phyloP scores from a whole-genome alignment of 768 basidiomycete genomes.

The Naganishia randhawae region DNA sequence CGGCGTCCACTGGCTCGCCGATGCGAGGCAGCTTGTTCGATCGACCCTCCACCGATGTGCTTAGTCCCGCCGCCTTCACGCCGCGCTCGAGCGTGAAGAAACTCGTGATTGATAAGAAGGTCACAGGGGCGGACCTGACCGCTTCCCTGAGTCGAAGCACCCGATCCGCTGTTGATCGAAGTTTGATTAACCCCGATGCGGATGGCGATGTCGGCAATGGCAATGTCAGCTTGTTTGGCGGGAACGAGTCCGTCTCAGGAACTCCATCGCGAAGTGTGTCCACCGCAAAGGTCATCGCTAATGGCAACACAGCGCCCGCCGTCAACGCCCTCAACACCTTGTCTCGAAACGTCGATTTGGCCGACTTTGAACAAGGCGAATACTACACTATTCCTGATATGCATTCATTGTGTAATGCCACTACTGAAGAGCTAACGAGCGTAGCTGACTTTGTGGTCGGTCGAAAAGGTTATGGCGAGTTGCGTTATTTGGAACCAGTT shows the following conservation, averaged over 20 bases:
- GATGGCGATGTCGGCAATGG: conserved; percentile 32
- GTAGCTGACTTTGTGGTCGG: conserved; percentile 79
- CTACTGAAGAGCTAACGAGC: conserved; percentile 68
- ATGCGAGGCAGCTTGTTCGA: conserved; percentile 31
- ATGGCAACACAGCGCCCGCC: neutral
- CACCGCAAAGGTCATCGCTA: neutral
- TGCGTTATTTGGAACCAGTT: conserved; percentile 69
- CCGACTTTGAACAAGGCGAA: conserved; percentile 69
- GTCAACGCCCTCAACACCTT: conserved; percentile 19
- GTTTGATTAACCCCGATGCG: conserved; percentile 32
- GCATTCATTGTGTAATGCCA: conserved; percentile 63
- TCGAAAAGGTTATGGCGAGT: conserved; percentile 84
- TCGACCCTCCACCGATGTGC: conserved; percentile 60
- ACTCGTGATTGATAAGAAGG: conserved; percentile 78
- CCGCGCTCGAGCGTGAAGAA: conserved; percentile 84
- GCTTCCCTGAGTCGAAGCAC: conserved; percentile 41
- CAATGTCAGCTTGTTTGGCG: conserved; percentile 35
- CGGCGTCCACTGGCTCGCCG: conserved; percentile 30
- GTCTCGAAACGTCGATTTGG: conserved; percentile 23
- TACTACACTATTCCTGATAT: conserved; percentile 86
- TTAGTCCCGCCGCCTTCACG: conserved; percentile 66
- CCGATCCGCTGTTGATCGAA: conserved; percentile 35
- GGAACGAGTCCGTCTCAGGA: conserved; percentile 23
- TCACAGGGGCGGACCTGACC: conserved; percentile 43
- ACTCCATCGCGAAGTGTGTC: conserved; percentile 24